Evolutionary conservation across 441 rosid genomes (phyloP).

Genomic region (Melastoma candidum): DNA sequence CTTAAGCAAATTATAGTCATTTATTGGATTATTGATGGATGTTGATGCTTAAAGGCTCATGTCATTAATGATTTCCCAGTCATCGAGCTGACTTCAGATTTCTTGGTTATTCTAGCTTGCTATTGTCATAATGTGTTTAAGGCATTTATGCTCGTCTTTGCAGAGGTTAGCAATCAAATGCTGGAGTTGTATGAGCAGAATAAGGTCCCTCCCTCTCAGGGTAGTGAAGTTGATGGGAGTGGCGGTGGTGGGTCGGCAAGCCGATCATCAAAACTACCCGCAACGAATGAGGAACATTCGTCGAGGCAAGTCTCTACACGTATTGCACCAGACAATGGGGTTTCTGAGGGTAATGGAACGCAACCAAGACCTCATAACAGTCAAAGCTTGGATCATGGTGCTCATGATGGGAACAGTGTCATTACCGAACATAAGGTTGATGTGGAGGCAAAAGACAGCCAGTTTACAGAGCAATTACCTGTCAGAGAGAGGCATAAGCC

Average conservation of each 20-base stretch:
- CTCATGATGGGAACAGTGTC: slow-evolving; percentile 51
- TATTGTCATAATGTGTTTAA: neutral
- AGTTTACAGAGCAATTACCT: slow-evolving; percentile 20
- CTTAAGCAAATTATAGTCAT: too few species aligned
- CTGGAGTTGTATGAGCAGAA: slow-evolving; percentile 91
- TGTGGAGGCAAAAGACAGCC: slow-evolving; percentile 39
- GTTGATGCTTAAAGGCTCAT: neutral
- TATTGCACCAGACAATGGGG: slow-evolving; percentile 27
- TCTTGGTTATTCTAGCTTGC: too few species aligned
- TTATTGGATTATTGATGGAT: neutral
- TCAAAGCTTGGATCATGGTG: slow-evolving; percentile 44
- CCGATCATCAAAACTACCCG: slow-evolving; percentile 35
- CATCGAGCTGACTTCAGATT: too few species aligned
- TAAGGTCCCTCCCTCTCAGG: slow-evolving; percentile 59
- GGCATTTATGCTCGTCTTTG: slow-evolving; percentile 9
- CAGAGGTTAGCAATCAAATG: slow-evolving; percentile 98
- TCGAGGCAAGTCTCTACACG: slow-evolving; percentile 42
- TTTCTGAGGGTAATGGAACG: slow-evolving; percentile 36
- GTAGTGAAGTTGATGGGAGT: slow-evolving; percentile 75
- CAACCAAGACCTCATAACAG: slow-evolving; percentile 30
- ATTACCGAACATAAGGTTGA: slow-evolving; percentile 48
- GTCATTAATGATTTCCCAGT: too few species aligned
- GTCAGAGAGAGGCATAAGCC: slow-evolving; percentile 8
- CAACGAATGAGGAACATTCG: slow-evolving; percentile 34
- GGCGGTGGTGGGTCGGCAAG: slow-evolving; percentile 48